Evolutionary conservation across 345 rosid genomes (phyloP), one percentile per base, ranked within the genome.

Genomic region (Brassica carinata): DNA sequence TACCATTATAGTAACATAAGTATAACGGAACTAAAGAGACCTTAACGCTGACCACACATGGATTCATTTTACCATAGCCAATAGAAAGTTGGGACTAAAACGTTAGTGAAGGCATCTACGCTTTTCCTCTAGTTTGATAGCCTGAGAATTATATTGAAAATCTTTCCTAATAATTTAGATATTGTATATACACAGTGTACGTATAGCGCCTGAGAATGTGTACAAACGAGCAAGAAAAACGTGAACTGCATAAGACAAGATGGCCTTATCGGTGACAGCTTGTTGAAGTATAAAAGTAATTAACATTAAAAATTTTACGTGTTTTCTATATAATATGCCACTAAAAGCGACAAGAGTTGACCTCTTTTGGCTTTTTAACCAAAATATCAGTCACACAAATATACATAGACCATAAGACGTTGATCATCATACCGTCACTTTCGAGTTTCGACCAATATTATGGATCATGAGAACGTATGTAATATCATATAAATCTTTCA

Each of bases 291-390:
- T 36, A 67, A 34, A 11, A 3, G 48, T 40, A 33, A 33, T 5
- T 74, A 11, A 18, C 8, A 29, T 33, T 29, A 53, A 51, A 55
- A 2, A 8, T 5, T 1, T 66, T 53, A 67, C 23, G 65, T 33
- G 36, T 18, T 10, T 26, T 55, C 1, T 14, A 8, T 66, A 23
- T 34, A 23, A 65, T 33, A 33, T 19, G 27, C 62, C 27, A 66
- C 11, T 34, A 55, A 67, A 66, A 67, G 65, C 72, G 79, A 67
- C 66, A 33, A 65, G 43, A 66, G 66, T 67, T 57, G 0, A 34
- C 9, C 36, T 2, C 29, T 75, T 53, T 67, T 3, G 58, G n/a
- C 3, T 9, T 57, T 40, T 36, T 14, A 7, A 58, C 43, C 14
- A 76, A 0, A 18, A 76, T 27, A 40, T n/a, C 61, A 58, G 19